Conservation (phyloP, 495 filamentous ascomycete genomes). For the Daldinia vernicosa region DNA sequence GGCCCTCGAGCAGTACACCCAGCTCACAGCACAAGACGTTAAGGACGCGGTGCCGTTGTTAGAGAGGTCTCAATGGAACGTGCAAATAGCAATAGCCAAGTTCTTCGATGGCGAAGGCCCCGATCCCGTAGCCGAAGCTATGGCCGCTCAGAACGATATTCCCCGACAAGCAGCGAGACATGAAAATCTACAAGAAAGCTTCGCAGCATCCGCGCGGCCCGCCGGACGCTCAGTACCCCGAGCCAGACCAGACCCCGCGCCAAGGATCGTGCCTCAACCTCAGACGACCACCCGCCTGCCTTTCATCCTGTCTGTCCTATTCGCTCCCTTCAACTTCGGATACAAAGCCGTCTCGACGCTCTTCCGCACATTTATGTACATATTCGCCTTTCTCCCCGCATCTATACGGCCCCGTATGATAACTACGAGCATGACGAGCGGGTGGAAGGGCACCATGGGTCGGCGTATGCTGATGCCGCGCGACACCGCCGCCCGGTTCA, state of each 20-base stretch:
- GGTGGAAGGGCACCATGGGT: slow-evolving; percentile 70
- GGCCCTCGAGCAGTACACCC: slow-evolving; percentile 84
- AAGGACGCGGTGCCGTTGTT: slow-evolving; percentile 82
- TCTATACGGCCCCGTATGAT: slow-evolving; percentile 71
- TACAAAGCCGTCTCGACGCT: slow-evolving; percentile 73
- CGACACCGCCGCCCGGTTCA: slow-evolving; percentile 88
- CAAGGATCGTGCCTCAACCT: slow-evolving; percentile 80
- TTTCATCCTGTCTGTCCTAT: slow-evolving; percentile 76
- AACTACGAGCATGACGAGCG: slow-evolving; percentile 58
- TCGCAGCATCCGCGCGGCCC: slow-evolving; percentile 47
- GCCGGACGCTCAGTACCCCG: slow-evolving; percentile 45
- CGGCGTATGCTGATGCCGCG: slow-evolving; percentile 79
- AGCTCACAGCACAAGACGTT: slow-evolving; percentile 84
- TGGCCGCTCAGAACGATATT: slow-evolving; percentile 66
- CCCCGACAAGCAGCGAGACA: slow-evolving; percentile 66
- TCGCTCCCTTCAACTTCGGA: slow-evolving; percentile 82
- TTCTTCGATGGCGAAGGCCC: slow-evolving; percentile 97
- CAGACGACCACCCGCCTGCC: slow-evolving; percentile 72
- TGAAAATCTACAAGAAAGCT: slow-evolving; percentile 75
- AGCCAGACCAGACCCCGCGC: slow-evolving; percentile 68
- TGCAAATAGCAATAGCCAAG: slow-evolving; percentile 93
- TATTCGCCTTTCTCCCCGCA: slow-evolving; percentile 64
- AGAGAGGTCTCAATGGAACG: slow-evolving; percentile 92
- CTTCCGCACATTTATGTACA: slow-evolving; percentile 78
- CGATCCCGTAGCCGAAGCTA: slow-evolving; percentile 80